Conservation (phyloP, 768 basidiomycete genomes). For the Leccinum pellstonianum region DNA sequence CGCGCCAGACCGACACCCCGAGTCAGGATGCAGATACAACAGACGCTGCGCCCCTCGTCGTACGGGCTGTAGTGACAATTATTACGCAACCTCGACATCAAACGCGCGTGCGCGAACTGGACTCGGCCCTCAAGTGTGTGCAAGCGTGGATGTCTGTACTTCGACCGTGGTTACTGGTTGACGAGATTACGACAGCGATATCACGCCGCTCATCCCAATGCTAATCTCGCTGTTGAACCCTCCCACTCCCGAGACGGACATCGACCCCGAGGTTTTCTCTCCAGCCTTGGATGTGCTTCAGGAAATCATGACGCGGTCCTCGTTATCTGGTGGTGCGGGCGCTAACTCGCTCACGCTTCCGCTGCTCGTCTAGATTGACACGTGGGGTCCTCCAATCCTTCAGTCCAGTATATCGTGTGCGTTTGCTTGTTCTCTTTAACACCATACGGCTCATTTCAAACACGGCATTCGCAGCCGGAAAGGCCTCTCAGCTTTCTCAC, state of each 20-base stretch:
- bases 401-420: constrained; percentile 37
- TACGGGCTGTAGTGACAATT: constrained; percentile 61
- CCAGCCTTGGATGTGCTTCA: constrained; percentile 70
- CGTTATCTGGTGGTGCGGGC: constrained; percentile 68
- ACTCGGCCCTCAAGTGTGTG: constrained; percentile 74
- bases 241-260: no score
- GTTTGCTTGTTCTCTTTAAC: constrained; percentile 13
- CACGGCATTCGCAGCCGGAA: constrained; percentile 13
- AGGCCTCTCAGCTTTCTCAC: constrained; percentile 56
- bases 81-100: constrained; percentile 42
- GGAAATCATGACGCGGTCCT: constrained; percentile 75
- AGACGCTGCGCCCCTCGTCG: constrained; percentile 71
- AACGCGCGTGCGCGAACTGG: constrained; percentile 44
- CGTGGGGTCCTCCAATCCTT: constrained; percentile 49
- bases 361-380: constrained; percentile 71
- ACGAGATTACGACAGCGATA: neutral
- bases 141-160: constrained; percentile 80
- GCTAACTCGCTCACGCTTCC: constrained; percentile 78
- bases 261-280: constrained; percentile 53
- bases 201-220: no score
- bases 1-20: no score
- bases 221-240: no score
- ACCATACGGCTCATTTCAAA: neutral
- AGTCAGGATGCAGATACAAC: constrained; percentile 29
- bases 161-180: constrained; percentile 27